Evolutionary conservation across 371 early-diverging fungal genomes (phyloP).

Genomic region (Thermomucor indicae-seudaticae): DNA sequence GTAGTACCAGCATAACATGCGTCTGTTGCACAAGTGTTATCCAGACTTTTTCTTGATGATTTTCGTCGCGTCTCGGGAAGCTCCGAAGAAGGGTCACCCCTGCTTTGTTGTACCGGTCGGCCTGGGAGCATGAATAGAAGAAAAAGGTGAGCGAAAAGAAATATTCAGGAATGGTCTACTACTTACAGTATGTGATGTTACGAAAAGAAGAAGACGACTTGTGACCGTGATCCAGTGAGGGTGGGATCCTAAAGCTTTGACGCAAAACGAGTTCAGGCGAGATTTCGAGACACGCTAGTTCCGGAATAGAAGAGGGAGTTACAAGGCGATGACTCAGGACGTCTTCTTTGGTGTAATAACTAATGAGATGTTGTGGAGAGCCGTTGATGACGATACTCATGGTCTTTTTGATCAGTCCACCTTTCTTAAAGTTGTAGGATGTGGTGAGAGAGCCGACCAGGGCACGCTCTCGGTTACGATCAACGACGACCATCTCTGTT

Average conservation of each 20-base stretch:
- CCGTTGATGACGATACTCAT: slow-evolving; percentile 76
- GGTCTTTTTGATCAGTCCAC: slow-evolving; percentile 83
- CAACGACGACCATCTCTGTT: slow-evolving; percentile 28
- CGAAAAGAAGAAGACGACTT: too few species aligned
- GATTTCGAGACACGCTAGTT: slow-evolving; percentile 42
- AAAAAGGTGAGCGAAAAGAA: too few species aligned
- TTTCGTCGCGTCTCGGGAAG: too few species aligned
- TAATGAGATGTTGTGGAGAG: slow-evolving; percentile 75
- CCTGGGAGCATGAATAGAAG: too few species aligned
- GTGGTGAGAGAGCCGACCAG: slow-evolving; percentile 59
- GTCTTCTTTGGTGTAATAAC: slow-evolving; percentile 79
- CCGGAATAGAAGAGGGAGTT: slow-evolving; percentile 49
- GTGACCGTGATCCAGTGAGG: neutral
- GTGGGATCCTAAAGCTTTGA: slow-evolving; percentile 54
- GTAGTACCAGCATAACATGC: too few species aligned
- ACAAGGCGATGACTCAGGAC: slow-evolving; percentile 48
- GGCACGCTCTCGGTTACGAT: slow-evolving; percentile 53
- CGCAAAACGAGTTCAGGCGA: slow-evolving; percentile 49
- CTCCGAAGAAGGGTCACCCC: too few species aligned
- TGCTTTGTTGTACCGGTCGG: too few species aligned
- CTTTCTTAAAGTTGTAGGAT: slow-evolving; percentile 65
- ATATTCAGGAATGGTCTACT: too few species aligned
- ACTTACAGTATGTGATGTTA: too few species aligned
- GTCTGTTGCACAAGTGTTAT: too few species aligned
- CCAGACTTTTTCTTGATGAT: too few species aligned